phyloP scores from a whole-genome alignment of 495 filamentous ascomycete species.

The Trichocladium antarcticum region DNA sequence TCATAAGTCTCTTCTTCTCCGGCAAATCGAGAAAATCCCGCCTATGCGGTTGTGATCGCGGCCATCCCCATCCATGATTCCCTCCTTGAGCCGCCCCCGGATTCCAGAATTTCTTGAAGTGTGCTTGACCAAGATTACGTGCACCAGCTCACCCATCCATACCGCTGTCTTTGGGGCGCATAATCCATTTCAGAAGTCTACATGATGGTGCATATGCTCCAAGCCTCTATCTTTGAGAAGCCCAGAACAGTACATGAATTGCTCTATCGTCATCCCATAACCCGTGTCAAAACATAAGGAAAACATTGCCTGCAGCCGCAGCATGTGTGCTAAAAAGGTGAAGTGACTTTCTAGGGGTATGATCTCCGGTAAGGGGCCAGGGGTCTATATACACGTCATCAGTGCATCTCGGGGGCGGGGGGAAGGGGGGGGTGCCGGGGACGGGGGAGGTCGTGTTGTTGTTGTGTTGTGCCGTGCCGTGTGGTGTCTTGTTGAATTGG shows the following conservation, averaged over 20 bases:
- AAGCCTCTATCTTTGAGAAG: constrained; percentile 16
- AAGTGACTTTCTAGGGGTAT: constrained; percentile 24
- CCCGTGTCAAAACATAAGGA: constrained; percentile 12
- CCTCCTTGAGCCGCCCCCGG: no score
- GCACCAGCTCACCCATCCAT: constrained; percentile 4
- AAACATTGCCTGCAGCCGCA: constrained; percentile 18
- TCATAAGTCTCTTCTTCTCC: not conserved
- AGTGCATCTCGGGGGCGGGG: constrained; percentile 23
- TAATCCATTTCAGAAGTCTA: constrained; percentile 18
- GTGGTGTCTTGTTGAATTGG: constrained; percentile 18
- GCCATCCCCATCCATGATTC: no score
- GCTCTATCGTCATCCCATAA: constrained; percentile 21
- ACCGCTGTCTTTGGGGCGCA: constrained; percentile 8
- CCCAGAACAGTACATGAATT: constrained; percentile 26
- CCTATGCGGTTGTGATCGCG: not conserved
- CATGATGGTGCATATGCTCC: constrained; percentile 24
- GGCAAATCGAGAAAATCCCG: not conserved
- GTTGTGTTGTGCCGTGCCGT: constrained; percentile 19
- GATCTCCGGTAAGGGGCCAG: constrained; percentile 18
- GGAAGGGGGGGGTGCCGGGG: no score
- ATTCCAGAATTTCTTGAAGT: not conserved
- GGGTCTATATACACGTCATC: constrained; percentile 27
- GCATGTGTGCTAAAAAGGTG: constrained; percentile 12
- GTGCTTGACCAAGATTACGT: constrained; percentile 1
- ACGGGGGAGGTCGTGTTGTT: constrained; percentile 2